Percentiles rank a stretch among this genome's conserved stretches.
Evolutionary conservation across 331 rosid genomes (phyloP).

Genomic region (Saraca asoca): DNA sequence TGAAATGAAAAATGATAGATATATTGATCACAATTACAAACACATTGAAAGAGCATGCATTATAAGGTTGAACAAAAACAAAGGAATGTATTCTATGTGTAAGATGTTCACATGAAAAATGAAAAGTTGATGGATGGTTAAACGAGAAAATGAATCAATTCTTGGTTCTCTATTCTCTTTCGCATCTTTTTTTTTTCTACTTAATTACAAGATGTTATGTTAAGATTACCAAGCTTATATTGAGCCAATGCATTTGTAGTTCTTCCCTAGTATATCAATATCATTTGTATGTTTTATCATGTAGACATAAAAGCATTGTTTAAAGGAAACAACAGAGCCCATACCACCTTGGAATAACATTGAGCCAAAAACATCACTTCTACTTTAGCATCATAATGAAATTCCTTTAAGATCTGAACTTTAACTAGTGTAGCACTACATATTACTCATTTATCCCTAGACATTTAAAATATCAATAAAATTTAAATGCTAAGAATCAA

Average conservation of each 20-base stretch:
- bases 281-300: constrained; percentile 15
- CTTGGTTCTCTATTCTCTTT: background rate
- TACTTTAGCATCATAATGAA: constrained; percentile 76
- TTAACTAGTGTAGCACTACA: constrained; percentile 14
- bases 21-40: too few relatives aligned
- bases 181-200: background rate
- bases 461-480: constrained; percentile 9
- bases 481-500: constrained; percentile 5
- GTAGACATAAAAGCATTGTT: constrained; percentile 25
- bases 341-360: constrained; percentile 89
- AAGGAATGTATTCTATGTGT: background rate
- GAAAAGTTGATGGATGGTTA: background rate
- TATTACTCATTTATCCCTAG: constrained; percentile 9
- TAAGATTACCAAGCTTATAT: constrained; percentile 78
- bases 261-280: constrained; percentile 70
- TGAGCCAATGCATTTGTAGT: constrained; percentile 86
- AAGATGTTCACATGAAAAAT: background rate
- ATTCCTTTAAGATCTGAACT: constrained; percentile 77
- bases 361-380: constrained; percentile 91
- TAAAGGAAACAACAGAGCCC: constrained; percentile 36
- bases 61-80: background rate
- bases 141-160: background rate
- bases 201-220: background rate
- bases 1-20: too few relatives aligned
- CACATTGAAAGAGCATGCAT: background rate